phyloP scores from a whole-genome alignment of 257 asterid genomes.

The Plantago major region DNA sequence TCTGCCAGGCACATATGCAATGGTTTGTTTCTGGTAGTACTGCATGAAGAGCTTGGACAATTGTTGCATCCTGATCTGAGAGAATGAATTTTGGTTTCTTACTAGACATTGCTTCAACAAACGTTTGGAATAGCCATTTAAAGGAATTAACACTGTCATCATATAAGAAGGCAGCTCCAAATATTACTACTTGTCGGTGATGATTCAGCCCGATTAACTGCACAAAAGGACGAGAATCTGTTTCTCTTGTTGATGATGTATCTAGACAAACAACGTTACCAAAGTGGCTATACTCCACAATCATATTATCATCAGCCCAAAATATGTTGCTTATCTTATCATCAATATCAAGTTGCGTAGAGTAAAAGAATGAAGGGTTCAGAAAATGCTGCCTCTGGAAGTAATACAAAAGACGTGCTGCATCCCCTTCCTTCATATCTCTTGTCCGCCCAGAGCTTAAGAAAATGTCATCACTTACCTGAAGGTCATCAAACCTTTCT shows the following conservation, averaged over 20 bases:
- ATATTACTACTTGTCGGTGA: conserved; percentile 42
- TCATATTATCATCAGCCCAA: conserved; percentile 59
- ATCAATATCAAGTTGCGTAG: conserved; percentile 43
- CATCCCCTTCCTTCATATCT: conserved; percentile 58
- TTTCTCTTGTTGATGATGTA: conserved; percentile 37
- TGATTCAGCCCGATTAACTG: conserved; percentile 51
- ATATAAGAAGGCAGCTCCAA: conserved; percentile 59
- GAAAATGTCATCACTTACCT: conserved; percentile 30
- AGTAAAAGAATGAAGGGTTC: conserved; percentile 50
- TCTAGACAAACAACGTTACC: conserved; percentile 64
- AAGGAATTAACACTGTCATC: conserved; percentile 52
- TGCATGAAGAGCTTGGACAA: conserved; percentile 56
- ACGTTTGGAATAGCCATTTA: conserved; percentile 52
- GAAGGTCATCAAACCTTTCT: conserved; percentile 38
- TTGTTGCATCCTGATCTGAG: conserved; percentile 55
- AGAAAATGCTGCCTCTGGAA: conserved; percentile 55
- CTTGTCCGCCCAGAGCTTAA: conserved; percentile 43
- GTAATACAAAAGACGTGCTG: conserved; percentile 42
- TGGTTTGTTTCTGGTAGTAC: conserved; percentile 55
- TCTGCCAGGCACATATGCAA: conserved; percentile 53
- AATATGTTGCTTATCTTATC: conserved; percentile 60
- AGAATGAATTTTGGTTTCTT: conserved; percentile 49
- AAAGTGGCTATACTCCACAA: conserved; percentile 45
- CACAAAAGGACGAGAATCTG: conserved; percentile 42
- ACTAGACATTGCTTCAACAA: conserved; percentile 45